These are phyloP conservation scores for Cercospora sp. DNA, from an alignment of 2,329 filamentous ascomycete genomes.

Conservation along the genomic window DNA sequence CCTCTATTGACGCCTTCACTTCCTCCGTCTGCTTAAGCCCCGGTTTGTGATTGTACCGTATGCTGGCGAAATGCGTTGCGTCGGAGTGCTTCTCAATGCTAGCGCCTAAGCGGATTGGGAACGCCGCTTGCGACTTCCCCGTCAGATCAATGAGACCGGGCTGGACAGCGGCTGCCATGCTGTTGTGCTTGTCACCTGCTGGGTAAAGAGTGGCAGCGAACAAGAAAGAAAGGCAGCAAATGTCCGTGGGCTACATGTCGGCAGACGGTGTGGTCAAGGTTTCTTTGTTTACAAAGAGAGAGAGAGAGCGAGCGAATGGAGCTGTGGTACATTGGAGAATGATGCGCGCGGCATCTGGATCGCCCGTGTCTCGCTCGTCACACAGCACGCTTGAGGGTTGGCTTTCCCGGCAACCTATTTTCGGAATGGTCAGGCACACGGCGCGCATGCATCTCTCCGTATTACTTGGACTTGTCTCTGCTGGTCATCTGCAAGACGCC, in stretches of 20 bases:
- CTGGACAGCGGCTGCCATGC: constrained; percentile 29
- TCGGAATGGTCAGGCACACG: background rate
- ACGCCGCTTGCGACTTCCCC: constrained; percentile 28
- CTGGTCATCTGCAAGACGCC: background rate
- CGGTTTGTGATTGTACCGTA: constrained; percentile 50
- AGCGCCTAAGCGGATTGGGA: constrained; percentile 34
- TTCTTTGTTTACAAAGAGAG: constrained; percentile 1
- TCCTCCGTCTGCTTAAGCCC: constrained; percentile 30
- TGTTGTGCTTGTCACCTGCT: background rate
- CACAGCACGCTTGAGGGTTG: background rate
- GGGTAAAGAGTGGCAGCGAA: background rate
- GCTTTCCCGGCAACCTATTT: background rate
- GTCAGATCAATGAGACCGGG: constrained; percentile 31
- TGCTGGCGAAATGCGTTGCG: constrained; percentile 24
- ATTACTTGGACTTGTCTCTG: background rate
- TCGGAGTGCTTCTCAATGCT: constrained; percentile 29
- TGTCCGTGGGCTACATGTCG: background rate
- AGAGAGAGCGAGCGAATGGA: background rate
- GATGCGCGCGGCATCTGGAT: constrained; percentile 4
- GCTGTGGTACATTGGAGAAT: background rate
- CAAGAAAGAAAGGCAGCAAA: background rate
- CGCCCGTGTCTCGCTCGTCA: background rate
- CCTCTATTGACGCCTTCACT: constrained; percentile 28
- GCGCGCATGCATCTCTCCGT: background rate
- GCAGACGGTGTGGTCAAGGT: background rate